A percentile compares a stretch with the other conserved stretches of the same genome.
Evolutionary conservation across 345 rosid genomes (phyloP).

Genomic region (Lenwebbia sp.): DNA sequence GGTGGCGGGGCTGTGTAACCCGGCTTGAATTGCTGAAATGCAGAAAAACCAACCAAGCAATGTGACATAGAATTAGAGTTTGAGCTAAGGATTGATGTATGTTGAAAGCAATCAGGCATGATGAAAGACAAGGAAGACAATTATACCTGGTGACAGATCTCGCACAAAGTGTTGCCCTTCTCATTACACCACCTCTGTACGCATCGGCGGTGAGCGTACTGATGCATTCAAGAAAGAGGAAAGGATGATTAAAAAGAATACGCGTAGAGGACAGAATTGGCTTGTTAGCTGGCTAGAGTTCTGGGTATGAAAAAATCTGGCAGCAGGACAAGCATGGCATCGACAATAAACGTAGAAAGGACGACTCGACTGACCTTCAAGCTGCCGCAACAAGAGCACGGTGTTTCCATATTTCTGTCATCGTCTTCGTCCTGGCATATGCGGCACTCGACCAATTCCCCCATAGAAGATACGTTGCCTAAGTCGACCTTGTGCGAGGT

Average conservation of each 20-base stretch:
- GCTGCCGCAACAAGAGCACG: conserved; percentile 89
- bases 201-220: conserved; percentile 86
- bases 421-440: conserved; percentile 90
- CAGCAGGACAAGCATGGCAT: not conserved
- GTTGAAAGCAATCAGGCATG: not conserved
- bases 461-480: conserved; percentile 22
- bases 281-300: not conserved
- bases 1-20: conserved; percentile 86
- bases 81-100: not conserved
- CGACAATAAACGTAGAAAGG: not conserved
- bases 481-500: conserved; percentile 23
- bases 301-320: not conserved
- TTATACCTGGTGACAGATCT: conserved; percentile 80
- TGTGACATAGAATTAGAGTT: not conserved
- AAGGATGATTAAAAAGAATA: not conserved
- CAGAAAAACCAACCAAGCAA: not conserved
- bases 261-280: not conserved
- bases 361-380: conserved; percentile 45
- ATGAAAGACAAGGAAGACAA: not conserved
- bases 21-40: conserved; percentile 66
- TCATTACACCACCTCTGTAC: conserved; percentile 94
- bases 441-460: conserved; percentile 73
- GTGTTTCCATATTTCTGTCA: conserved; percentile 83
- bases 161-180: conserved; percentile 79
- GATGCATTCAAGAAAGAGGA: conserved; percentile 7